Percentiles rank a stretch among this genome's conserved stretches.
These are phyloP conservation scores for Croton laevigatus DNA, from an alignment of 441 rosid genomes.

Conservation along the genomic window DNA sequence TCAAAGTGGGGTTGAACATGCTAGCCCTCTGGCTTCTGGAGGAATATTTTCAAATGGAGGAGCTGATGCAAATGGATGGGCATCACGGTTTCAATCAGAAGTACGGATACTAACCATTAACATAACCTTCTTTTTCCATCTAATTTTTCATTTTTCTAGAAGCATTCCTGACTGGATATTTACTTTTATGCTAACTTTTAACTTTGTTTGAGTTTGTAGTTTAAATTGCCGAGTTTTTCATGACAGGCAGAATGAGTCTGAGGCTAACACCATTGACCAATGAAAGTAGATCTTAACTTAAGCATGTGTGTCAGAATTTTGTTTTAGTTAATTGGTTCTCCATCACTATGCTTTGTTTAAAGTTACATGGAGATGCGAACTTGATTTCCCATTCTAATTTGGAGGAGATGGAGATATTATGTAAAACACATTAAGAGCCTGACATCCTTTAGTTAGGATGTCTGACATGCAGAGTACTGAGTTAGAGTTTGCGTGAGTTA, in stretches of 20 bases:
- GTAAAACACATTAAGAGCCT: not conserved
- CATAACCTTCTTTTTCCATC: constrained; percentile 78
- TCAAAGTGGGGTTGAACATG: constrained; percentile 99
- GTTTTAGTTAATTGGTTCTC: constrained; percentile 33
- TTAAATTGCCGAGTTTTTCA: constrained; percentile 29
- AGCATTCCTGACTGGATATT: constrained; percentile 56
- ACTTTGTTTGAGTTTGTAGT: constrained; percentile 50
- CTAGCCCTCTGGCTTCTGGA: constrained; percentile 95
- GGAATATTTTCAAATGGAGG: constrained; percentile 95
- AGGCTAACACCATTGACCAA: constrained; percentile 48
- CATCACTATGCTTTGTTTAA: not conserved
- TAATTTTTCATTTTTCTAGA: constrained; percentile 56
- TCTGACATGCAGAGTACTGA: constrained; percentile 17
- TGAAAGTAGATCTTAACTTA: constrained; percentile 31
- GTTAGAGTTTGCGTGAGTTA: not conserved
- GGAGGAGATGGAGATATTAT: not conserved
- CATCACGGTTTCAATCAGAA: constrained; percentile 98
- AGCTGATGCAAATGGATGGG: constrained; percentile 94
- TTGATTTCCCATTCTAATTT: not conserved
- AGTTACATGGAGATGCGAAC: not conserved
- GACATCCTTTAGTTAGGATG: constrained; percentile 14
- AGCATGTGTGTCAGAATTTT: constrained; percentile 29
- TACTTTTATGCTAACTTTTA: constrained; percentile 53
- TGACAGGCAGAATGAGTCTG: constrained; percentile 50
- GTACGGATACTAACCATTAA: constrained; percentile 99